These are phyloP conservation scores for Aphanomyces invadans DNA, from an alignment of 352 stramenopile genomes.

Conservation along the genomic window DNA sequence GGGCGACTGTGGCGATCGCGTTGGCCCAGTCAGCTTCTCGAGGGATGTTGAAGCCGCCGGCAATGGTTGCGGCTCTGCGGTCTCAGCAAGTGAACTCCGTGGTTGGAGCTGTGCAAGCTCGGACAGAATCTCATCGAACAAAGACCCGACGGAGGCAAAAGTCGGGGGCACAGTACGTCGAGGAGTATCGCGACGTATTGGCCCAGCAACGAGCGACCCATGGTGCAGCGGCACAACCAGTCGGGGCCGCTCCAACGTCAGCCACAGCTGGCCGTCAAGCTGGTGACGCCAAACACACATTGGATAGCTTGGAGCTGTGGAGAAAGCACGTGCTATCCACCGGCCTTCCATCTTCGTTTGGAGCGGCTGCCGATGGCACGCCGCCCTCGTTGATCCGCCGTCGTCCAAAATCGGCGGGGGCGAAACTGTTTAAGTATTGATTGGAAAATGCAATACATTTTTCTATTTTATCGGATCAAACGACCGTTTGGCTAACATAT, in stretches of 20 bases:
- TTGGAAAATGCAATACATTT: not conserved
- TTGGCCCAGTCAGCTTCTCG: not conserved
- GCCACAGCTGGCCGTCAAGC: not conserved
- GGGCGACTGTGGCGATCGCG: too few species aligned
- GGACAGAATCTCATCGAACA: not conserved
- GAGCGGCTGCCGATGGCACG: not conserved
- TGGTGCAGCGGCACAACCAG: not conserved
- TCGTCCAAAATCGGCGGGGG: not conserved
- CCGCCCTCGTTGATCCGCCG: not conserved
- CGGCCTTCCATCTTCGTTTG: not conserved
- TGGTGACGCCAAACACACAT: not conserved
- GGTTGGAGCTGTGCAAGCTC: not conserved
- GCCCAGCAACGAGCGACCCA: not conserved
- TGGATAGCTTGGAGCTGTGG: constrained; percentile 1
- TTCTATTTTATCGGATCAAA: not conserved
- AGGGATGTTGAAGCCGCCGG: not conserved
- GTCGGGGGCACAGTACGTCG: constrained; percentile 1
- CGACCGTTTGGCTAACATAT: not conserved
- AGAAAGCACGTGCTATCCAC: not conserved
- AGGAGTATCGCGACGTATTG: not conserved
- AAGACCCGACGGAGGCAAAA: not conserved
- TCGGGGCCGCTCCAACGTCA: too few species aligned
- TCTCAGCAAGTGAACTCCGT: not conserved
- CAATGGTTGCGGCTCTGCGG: not conserved
- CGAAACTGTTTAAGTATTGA: not conserved